phyloP scores from a whole-genome alignment of 768 basidiomycete genomes.

The Russula sp. region DNA sequence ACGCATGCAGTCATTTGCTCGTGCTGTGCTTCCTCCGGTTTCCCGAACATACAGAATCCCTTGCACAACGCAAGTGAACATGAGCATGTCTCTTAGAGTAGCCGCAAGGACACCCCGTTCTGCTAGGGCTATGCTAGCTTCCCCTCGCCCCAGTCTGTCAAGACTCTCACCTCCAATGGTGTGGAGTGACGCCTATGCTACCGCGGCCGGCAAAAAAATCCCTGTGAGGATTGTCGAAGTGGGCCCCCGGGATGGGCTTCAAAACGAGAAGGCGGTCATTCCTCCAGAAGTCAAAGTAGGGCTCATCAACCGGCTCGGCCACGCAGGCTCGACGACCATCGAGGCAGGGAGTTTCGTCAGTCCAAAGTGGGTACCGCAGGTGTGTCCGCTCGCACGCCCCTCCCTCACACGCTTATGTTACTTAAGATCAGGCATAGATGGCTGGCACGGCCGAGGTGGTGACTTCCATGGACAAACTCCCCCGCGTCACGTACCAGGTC shows the following conservation, averaged over 20 bases:
- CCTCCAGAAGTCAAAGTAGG: constrained; percentile 69
- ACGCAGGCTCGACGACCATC: constrained; percentile 60
- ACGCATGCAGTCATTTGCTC: no score
- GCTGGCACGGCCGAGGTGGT: constrained; percentile 77
- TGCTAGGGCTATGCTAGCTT: not conserved
- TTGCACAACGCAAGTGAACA: not conserved
- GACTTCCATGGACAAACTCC: constrained; percentile 42
- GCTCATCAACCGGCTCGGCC: constrained; percentile 66
- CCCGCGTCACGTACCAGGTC: constrained; percentile 63
- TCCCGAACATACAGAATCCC: not conserved
- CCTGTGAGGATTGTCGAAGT: constrained; percentile 77
- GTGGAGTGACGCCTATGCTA: constrained; percentile 3
- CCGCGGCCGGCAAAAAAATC: constrained; percentile 12
- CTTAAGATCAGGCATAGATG: constrained; percentile 48
- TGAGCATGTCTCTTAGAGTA: not conserved
- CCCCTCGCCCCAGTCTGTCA: not conserved
- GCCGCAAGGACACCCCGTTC: not conserved
- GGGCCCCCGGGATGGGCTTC: constrained; percentile 84
- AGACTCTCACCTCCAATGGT: not conserved
- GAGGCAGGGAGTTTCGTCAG: constrained; percentile 90
- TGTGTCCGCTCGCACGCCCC: constrained; percentile 24
- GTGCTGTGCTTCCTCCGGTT: not conserved
- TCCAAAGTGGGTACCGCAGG: constrained; percentile 92
- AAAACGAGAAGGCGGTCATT: constrained; percentile 76
- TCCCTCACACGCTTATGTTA: not conserved